A percentile compares a stretch with the other conserved stretches of the same genome.
Conservation (phyloP, 345 rosid species). For the Noccaea bulbosa region DNA sequence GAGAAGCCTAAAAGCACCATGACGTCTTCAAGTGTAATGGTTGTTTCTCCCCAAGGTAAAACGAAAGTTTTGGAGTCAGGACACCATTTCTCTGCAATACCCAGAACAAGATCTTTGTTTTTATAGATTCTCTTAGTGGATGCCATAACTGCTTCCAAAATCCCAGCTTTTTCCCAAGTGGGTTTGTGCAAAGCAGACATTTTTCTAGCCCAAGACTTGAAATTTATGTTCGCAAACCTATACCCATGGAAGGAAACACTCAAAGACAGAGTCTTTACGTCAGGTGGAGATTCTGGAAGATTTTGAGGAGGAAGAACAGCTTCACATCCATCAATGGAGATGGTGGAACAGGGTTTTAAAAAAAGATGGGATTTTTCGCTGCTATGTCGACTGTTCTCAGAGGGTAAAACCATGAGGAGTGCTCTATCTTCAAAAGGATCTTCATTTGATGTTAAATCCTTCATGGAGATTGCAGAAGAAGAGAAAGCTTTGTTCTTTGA, state of each 20-base stretch:
- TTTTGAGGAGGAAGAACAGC: not conserved
- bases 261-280: constrained; percentile 12
- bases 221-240: not conserved
- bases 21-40: constrained; percentile 56
- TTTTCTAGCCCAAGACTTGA: constrained; percentile 5
- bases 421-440: constrained; percentile 41
- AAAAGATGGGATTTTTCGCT: not conserved
- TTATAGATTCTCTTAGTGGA: constrained; percentile 37
- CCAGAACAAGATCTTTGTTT: constrained; percentile 37
- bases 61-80: constrained; percentile 46
- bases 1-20: constrained; percentile 51
- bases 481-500: not conserved
- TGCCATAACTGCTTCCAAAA: constrained; percentile 47
- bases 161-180: constrained; percentile 51
- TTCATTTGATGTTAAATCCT: not conserved
- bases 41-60: constrained; percentile 63
- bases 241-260: not conserved
- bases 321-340: constrained; percentile 27
- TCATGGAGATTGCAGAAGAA: no score
- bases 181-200: not conserved
- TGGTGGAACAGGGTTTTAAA: not conserved
- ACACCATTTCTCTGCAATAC: constrained; percentile 29
- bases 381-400: constrained; percentile 28
- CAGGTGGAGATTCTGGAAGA: not conserved
- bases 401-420: constrained; percentile 36